These are phyloP conservation scores for Penicillium dipodomyicola DNA, from an alignment of 495 filamentous ascomycete species.

Conservation along the genomic window DNA sequence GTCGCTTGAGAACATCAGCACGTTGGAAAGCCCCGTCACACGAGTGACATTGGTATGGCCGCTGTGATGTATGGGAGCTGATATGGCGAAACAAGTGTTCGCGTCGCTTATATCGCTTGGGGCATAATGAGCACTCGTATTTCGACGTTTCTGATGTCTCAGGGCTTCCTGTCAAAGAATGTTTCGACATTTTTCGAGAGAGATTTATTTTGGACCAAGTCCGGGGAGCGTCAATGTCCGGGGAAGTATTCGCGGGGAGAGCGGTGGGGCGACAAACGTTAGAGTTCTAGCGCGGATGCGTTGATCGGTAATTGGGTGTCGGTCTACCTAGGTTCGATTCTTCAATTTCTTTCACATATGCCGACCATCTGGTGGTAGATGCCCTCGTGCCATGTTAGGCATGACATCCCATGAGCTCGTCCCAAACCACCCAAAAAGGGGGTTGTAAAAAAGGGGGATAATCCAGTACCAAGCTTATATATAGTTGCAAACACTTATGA, in stretches of 20 bases:
- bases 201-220: background rate
- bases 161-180: background rate
- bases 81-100: constrained; percentile 23
- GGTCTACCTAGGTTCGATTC: background rate
- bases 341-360: background rate
- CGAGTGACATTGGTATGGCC: constrained; percentile 18
- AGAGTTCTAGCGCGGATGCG: background rate
- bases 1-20: constrained; percentile 23
- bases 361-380: background rate
- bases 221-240: background rate
- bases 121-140: constrained; percentile 21
- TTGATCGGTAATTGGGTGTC: background rate
- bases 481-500: too few relatives aligned
- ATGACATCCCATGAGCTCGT: background rate
- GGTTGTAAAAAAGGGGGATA: background rate
- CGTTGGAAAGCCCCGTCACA: constrained; percentile 23
- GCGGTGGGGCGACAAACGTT: background rate
- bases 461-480: background rate
- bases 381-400: background rate
- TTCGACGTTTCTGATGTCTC: background rate
- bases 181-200: background rate
- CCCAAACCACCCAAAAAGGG: background rate
- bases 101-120: constrained; percentile 21
- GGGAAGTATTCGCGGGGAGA: background rate
- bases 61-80: constrained; percentile 22